Base-by-base conservation (phyloP, 768 basidiomycete genomes). In the Leccinum arenicola region DNA sequence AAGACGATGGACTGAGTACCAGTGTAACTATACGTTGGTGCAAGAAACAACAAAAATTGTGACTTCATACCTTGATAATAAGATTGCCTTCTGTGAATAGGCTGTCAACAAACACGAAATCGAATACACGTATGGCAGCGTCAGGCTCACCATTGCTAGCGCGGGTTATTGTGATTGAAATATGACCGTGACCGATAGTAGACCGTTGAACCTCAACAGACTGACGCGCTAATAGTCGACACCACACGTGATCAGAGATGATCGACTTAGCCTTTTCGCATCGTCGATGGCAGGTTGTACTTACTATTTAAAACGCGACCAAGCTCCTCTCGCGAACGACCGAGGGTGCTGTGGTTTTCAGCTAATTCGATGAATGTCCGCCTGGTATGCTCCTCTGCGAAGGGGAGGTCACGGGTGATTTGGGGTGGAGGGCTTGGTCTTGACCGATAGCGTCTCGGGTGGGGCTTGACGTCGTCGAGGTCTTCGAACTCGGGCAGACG, bases 121-220 rank as follows among this genome's bases (percentile, higher is more conserved):
- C 25, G 25, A 25, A 25, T 25, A 25, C 25, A 25, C 25, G 25
- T 25, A 25, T 25, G 60, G 31, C 64, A 5, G n/a, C 45, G 6
- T 62, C 53, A 3, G 25, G 25, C 25, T 25, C 25, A 25, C 52
- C 64, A 21, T 47, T 36, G 4, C 52, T 12, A 19, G 51, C 7
- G 1, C 1, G 29, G 0, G 57, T 55, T 2, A 65, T 40, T 8
- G 60, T 50, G 1, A n/a, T 8, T 14, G 64, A 59, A 10, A 65
- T 25, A 25, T 25, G 25, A 25, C 25, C 40, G 33, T 65, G 25
- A 35, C 54, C 60, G 8, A 65, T 56, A 4, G 43, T 38, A 1
- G 64, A 66, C 15, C 8, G 43, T 10, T 47, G 57, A n/a, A 40
- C 7, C 19, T 59, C 3, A 27, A 59, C 50, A n/a, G 64, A 65